These are phyloP conservation scores for Botrytis byssoidea DNA, from an alignment of 2,329 filamentous ascomycete species.

Conservation along the genomic window DNA sequence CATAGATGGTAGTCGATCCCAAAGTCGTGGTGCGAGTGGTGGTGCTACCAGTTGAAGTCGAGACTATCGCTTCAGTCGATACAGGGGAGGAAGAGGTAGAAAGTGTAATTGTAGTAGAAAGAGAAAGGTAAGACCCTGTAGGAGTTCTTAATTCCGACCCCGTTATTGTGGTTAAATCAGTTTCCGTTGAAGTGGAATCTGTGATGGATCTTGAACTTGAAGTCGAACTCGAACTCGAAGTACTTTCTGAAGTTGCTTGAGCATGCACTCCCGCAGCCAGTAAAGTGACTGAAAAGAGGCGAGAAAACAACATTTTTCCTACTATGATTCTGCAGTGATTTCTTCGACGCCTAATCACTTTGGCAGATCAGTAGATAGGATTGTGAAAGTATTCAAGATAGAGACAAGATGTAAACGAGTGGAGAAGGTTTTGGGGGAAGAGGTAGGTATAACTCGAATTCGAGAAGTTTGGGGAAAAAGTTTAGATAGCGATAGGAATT, in stretches of 20 bases:
- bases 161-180: constrained; percentile 22
- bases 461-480: neutral
- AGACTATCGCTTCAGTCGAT: constrained; percentile 32
- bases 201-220: constrained; percentile 23
- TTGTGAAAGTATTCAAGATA: neutral
- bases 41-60: constrained; percentile 31
- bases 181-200: constrained; percentile 23
- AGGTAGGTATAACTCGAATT: neutral
- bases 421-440: neutral
- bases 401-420: neutral
- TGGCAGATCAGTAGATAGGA: constrained; percentile 13
- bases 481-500: neutral
- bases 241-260: constrained; percentile 3
- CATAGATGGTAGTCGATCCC: constrained; percentile 36
- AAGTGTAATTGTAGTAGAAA: constrained; percentile 39
- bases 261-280: constrained; percentile 36
- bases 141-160: constrained; percentile 35
- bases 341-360: neutral
- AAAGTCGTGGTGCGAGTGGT: constrained; percentile 32
- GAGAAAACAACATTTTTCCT: constrained; percentile 30
- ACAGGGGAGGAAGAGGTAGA: constrained; percentile 32
- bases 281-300: constrained; percentile 36
- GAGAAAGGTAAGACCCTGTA: constrained; percentile 43
- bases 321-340: constrained; percentile 7
- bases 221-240: constrained; percentile 14